A percentile compares a stretch with the other conserved stretches of the same genome.
Evolutionary conservation across 164 flowering plant species (phyloP).

Genomic region (Hamamelis virginiana): DNA sequence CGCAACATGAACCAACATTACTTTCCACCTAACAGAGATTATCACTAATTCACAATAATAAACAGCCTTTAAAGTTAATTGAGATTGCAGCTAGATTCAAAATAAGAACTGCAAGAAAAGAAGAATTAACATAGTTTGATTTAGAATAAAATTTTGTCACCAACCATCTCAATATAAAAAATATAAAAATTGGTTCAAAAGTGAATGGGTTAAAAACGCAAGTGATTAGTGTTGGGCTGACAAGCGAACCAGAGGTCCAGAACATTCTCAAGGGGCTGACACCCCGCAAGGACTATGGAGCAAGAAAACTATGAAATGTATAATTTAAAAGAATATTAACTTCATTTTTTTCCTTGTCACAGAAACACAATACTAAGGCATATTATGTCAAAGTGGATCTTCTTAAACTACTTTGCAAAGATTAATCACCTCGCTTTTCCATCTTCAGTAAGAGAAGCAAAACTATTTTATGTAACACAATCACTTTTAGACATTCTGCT

Average conservation of each 20-base stretch:
- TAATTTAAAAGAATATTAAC: background rate
- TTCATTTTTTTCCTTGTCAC: background rate
- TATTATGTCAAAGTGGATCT: background rate
- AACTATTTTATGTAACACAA: conserved; percentile 40
- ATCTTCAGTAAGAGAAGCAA: conserved; percentile 68
- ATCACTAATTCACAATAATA: background rate
- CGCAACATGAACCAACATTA: background rate
- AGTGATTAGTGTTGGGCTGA: background rate
- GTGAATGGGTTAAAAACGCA: too few relatives aligned
- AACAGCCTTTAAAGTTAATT: background rate
- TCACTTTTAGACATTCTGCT: conserved; percentile 37
- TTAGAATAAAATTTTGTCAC: too few relatives aligned
- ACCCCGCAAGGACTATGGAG: background rate
- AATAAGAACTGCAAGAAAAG: background rate
- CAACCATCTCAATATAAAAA: background rate
- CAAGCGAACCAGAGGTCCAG: background rate
- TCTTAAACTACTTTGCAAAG: conserved; percentile 2
- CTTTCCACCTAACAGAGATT: background rate
- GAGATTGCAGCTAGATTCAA: background rate
- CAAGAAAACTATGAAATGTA: background rate
- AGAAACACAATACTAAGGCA: background rate
- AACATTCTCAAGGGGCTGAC: background rate
- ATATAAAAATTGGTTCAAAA: too few relatives aligned
- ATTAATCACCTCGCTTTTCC: conserved; percentile 67
- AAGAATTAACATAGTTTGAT: too few relatives aligned